phyloP scores from a whole-genome alignment of 1,139 yeast species.

The Yamadazyma dushanensis region DNA sequence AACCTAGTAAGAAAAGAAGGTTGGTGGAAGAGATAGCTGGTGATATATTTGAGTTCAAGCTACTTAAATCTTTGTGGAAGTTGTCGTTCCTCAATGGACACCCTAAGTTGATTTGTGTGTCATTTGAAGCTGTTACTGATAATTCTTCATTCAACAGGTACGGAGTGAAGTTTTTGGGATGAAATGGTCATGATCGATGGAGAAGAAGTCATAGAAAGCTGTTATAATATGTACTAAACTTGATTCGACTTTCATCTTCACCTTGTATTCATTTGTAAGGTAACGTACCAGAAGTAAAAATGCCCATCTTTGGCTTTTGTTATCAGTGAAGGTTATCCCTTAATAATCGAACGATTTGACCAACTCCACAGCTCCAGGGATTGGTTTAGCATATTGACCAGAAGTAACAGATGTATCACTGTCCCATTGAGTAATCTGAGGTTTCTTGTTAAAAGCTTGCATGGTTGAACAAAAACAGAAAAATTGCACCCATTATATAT shows the following conservation, averaged over 20 bases:
- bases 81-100: slow-evolving; percentile 11
- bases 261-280: too few relatives aligned
- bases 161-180: slow-evolving; percentile 8
- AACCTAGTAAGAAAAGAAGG: slow-evolving; percentile 17
- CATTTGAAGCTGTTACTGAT: slow-evolving; percentile 14
- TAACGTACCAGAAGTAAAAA: slow-evolving; percentile 80
- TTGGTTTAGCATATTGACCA: slow-evolving; percentile 69
- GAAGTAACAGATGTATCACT: slow-evolving; percentile 69
- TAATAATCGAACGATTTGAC: slow-evolving; percentile 52
- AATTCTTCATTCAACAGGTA: slow-evolving; percentile 8
- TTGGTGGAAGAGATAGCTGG: slow-evolving; percentile 21
- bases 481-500: too few relatives aligned
- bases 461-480: too few relatives aligned
- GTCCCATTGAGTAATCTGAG: slow-evolving; percentile 67
- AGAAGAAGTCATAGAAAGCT: too few relatives aligned
- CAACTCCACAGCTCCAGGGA: slow-evolving; percentile 70
- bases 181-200: too few relatives aligned
- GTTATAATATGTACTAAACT: too few relatives aligned
- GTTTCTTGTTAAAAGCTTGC: slow-evolving; percentile 27
- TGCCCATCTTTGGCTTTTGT: slow-evolving; percentile 61
- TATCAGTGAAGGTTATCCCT: slow-evolving; percentile 41
- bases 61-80: slow-evolving; percentile 36
- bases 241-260: too few relatives aligned
- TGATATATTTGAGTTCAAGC: slow-evolving; percentile 35
- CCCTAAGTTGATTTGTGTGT: slow-evolving; percentile 13